phyloP scores from a whole-genome alignment of 208 protist species.

The Crithidia expoeki region DNA sequence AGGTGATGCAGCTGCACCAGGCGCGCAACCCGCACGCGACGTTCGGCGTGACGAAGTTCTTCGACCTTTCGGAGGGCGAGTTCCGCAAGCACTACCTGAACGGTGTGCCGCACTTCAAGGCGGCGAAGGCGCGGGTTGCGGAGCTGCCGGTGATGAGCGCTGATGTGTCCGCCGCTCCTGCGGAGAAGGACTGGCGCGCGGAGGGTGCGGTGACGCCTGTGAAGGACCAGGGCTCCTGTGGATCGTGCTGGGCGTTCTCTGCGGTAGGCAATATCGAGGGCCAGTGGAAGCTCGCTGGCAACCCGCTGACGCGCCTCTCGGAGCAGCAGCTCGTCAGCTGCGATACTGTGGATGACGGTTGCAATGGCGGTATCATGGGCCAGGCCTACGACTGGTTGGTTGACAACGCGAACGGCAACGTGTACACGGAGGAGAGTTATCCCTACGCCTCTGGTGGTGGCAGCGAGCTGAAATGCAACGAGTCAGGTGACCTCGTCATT shows the following conservation, averaged over 20 bases:
- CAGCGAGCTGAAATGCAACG: conserved; percentile 41
- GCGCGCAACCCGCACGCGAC: conserved; percentile 66
- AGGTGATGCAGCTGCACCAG: conserved; percentile 32
- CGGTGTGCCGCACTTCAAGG: conserved; percentile 4
- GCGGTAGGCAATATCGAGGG: conserved; percentile 93
- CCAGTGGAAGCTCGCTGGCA: conserved; percentile 44
- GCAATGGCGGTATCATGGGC: conserved; percentile 92
- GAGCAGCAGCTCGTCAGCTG: conserved; percentile 96
- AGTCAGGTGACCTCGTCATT: conserved; percentile 28
- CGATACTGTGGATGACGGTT: conserved; percentile 81
- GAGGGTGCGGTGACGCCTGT: conserved; percentile 91
- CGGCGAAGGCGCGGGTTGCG: conserved; percentile 19
- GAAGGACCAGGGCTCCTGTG: conserved; percentile 96
- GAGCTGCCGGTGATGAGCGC: conserved; percentile 36
- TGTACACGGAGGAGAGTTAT: conserved; percentile 86
- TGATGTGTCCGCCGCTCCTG: background rate
- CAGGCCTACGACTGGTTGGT: conserved; percentile 86
- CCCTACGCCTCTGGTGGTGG: conserved; percentile 82
- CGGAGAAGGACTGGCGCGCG: conserved; percentile 81
- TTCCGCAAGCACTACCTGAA: conserved; percentile 51
- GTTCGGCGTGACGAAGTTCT: conserved; percentile 46
- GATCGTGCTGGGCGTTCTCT: conserved; percentile 98
- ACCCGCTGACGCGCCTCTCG: conserved; percentile 80
- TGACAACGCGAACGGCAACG: conserved; percentile 52
- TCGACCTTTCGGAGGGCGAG: conserved; percentile 56